These are phyloP conservation scores for Jacaranda mimosifolia DNA, from an alignment of 257 asterid genomes.

Conservation along the genomic window DNA sequence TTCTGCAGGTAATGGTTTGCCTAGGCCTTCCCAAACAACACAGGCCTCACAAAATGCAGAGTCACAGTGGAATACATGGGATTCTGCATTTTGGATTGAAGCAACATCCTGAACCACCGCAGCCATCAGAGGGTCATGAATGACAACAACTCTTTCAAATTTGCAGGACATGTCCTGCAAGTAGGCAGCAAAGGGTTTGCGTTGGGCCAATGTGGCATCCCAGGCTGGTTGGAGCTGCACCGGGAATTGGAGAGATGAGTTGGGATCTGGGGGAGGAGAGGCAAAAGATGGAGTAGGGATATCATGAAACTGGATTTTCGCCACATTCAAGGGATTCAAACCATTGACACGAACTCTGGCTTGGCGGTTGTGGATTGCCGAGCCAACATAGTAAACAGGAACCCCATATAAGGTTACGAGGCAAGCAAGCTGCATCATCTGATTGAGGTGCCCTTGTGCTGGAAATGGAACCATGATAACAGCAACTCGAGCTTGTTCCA, in stretches of 20 bases:
- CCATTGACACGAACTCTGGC: conserved; percentile 41
- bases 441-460: conserved; percentile 33
- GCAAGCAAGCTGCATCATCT: conserved; percentile 39
- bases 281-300: conserved; percentile 41
- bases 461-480: background rate
- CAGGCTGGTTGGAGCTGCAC: conserved; percentile 41
- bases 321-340: conserved; percentile 30
- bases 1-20: conserved; percentile 32
- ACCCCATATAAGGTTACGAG: conserved; percentile 32
- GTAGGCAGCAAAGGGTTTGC: conserved; percentile 24
- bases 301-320: conserved; percentile 48
- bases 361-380: conserved; percentile 45
- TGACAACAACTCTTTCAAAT: conserved; percentile 33
- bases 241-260: conserved; percentile 42
- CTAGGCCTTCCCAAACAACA: background rate
- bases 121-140: conserved; percentile 45
- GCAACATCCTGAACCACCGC: conserved; percentile 45
- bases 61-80: conserved; percentile 38
- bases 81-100: conserved; percentile 45
- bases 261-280: conserved; percentile 48
- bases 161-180: conserved; percentile 30
- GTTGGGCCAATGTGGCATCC: conserved; percentile 30
- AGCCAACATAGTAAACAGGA: conserved; percentile 35
- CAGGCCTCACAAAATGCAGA: conserved; percentile 35
- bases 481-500: conserved; percentile 13